phyloP scores from a whole-genome alignment of 768 basidiomycete species.

The Kwoniella shandongensis region DNA sequence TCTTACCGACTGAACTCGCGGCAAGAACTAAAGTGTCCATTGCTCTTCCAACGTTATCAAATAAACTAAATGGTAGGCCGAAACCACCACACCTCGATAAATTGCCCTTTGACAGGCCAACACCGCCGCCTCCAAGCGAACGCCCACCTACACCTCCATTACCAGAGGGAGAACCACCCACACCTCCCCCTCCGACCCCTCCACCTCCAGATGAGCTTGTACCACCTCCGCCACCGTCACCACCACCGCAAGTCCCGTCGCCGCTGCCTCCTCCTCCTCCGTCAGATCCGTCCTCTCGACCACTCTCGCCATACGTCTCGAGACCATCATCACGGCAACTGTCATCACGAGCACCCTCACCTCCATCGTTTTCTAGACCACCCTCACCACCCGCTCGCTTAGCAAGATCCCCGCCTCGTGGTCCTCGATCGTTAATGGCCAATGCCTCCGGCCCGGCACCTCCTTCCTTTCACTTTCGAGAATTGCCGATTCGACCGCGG shows the following conservation, averaged over 20 bases:
- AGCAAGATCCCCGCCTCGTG: constrained; percentile 21
- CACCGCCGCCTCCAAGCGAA: constrained; percentile 6
- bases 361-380: constrained; percentile 23
- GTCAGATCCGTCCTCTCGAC: background rate
- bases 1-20: constrained; percentile 2
- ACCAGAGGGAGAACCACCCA: constrained; percentile 11
- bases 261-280: constrained; percentile 6
- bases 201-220: constrained; percentile 21
- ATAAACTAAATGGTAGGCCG: constrained; percentile 3
- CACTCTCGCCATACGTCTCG: background rate
- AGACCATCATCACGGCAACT: background rate
- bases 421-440: constrained; percentile 18
- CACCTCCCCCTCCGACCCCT: constrained; percentile 24
- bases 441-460: constrained; percentile 17
- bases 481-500: constrained; percentile 22
- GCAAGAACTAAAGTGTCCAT: constrained; percentile 15
- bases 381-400: constrained; percentile 14
- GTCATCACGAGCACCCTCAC: constrained; percentile 28
- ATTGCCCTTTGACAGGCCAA: constrained; percentile 10
- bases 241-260: background rate
- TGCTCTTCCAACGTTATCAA: constrained; percentile 4
- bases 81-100: constrained; percentile 16
- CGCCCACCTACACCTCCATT: constrained; percentile 6
- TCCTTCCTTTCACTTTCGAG: constrained; percentile 50
- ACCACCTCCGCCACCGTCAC: constrained; percentile 17